These are phyloP conservation scores for Sclerotinia sclerotiorum DNA, from an alignment of 2,329 filamentous ascomycete species.

Conservation along the genomic window DNA sequence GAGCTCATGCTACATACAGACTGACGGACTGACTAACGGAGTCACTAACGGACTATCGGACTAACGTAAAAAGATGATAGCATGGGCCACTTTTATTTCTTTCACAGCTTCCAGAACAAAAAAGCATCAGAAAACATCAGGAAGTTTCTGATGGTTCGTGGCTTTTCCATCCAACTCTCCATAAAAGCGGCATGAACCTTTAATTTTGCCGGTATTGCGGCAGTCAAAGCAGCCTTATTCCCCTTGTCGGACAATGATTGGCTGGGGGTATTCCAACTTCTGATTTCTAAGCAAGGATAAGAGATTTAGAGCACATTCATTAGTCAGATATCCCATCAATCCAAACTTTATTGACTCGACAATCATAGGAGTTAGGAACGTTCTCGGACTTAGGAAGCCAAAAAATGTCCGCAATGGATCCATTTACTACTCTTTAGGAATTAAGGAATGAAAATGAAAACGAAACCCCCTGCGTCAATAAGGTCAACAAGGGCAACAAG, in stretches of 20 bases:
- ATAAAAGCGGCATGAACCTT: background rate
- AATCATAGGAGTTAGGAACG: background rate
- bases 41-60: too few species aligned
- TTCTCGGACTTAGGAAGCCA: background rate
- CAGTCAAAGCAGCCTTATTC: background rate
- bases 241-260: background rate
- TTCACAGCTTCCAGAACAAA: background rate
- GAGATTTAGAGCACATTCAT: background rate
- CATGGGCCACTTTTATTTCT: too few species aligned
- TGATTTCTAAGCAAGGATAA: too few species aligned
- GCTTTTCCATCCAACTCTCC: background rate
- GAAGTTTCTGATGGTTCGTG: background rate
- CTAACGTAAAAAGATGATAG: background rate
- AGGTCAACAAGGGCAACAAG: background rate
- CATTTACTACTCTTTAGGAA: background rate
- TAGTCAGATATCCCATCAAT: background rate
- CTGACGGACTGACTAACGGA: too few species aligned
- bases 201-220: background rate
- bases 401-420: background rate
- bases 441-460: background rate
- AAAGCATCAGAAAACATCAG: too few species aligned
- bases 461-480: background rate
- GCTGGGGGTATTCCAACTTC: rapidly evolving
- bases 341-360: background rate
- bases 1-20: background rate